Evolutionary conservation across 805 yeast genomes (phyloP).

Genomic region (Huiozyma naganishii): DNA sequence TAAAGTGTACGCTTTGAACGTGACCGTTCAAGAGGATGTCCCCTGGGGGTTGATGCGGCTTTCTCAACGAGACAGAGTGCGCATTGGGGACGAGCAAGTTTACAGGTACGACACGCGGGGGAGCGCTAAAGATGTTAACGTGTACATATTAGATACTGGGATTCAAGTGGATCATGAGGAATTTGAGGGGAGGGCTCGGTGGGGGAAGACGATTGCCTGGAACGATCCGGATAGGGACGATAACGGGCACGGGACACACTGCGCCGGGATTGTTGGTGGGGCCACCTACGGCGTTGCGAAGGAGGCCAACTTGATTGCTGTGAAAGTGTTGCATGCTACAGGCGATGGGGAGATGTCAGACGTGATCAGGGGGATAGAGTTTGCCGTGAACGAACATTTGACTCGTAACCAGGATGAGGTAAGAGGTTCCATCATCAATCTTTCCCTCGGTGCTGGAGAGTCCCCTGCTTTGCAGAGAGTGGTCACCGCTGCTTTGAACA

Average conservation of each 20-base stretch:
- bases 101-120: conserved; percentile 40
- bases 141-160: conserved; percentile 79
- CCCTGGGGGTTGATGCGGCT: conserved; percentile 92
- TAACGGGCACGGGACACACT: conserved; percentile 90
- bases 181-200: conserved; percentile 48
- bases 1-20: no score
- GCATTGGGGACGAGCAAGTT: conserved; percentile 56
- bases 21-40: conserved; percentile 51
- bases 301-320: conserved; percentile 64
- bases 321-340: conserved; percentile 67
- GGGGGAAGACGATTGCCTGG: conserved; percentile 51
- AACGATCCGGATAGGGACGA: conserved; percentile 60
- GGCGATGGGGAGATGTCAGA: conserved; percentile 77
- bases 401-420: conserved; percentile 37
- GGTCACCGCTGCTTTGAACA: conserved; percentile 74
- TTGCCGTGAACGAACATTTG: conserved; percentile 64
- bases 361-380: conserved; percentile 74
- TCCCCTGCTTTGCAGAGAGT: conserved; percentile 78
- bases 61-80: conserved; percentile 64
- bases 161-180: conserved; percentile 47
- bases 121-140: conserved; percentile 68
- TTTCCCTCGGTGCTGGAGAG: conserved; percentile 89
- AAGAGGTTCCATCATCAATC: conserved; percentile 79
- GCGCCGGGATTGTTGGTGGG: conserved; percentile 90
- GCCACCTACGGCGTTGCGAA: conserved; percentile 73